Percentiles rank a stretch among this genome's conserved stretches.
Conservation (phyloP, 352 stramenopile species). For the Phytophthora brassicae region DNA sequence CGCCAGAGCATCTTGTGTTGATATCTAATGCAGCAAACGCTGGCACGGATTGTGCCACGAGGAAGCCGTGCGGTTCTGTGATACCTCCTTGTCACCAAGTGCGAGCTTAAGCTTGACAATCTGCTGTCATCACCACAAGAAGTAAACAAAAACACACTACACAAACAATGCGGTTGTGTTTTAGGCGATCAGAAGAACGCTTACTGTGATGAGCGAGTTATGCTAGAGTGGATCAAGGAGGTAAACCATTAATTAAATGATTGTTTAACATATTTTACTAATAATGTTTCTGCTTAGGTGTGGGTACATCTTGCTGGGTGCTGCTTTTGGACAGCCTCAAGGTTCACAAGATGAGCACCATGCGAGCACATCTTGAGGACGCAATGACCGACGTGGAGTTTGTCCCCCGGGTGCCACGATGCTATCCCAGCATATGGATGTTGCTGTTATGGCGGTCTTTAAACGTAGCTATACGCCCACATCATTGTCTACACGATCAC, state of each 20-base stretch:
- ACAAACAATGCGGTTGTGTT: neutral
- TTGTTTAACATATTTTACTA: no score
- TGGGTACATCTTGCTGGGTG: neutral
- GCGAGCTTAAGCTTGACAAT: no score
- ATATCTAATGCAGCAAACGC: no score
- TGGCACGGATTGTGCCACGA: no score
- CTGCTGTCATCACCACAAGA: no score
- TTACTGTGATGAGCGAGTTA: neutral
- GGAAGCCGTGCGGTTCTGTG: no score
- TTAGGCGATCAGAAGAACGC: neutral
- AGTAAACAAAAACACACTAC: neutral
- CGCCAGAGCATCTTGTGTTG: no score
- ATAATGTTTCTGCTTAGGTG: no score
- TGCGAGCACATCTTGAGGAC: neutral
- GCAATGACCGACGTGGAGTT: constrained; percentile 1
- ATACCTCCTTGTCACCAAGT: no score
- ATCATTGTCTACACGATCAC: neutral
- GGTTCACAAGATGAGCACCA: neutral
- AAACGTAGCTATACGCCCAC: neutral
- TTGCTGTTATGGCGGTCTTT: neutral
- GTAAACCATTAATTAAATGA: neutral
- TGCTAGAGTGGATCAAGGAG: neutral
- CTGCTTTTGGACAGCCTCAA: neutral
- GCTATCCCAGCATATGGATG: neutral
- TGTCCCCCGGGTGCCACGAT: neutral